These are phyloP conservation scores for Taphrina flavorubra DNA, from an alignment of 1,139 yeast species.

Conservation along the genomic window DNA sequence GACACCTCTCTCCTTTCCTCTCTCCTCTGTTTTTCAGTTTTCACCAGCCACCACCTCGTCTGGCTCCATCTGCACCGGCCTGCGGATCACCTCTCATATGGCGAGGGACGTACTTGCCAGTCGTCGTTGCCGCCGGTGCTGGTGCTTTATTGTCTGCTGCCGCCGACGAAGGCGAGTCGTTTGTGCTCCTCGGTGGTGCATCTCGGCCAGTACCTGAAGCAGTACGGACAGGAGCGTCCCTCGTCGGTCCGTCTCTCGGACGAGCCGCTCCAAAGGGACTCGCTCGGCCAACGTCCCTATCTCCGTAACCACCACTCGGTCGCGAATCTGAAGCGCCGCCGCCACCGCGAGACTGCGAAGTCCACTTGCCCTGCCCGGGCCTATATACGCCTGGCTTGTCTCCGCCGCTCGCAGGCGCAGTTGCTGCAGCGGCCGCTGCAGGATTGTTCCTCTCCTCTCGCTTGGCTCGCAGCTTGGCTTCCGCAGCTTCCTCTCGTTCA, in stretches of 20 bases:
- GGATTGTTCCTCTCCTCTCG: conserved; percentile 30
- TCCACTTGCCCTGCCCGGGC: conserved; percentile 40
- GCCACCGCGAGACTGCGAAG: conserved; percentile 10
- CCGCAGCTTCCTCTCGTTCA: conserved; percentile 41
- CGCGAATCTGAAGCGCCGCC: not conserved
- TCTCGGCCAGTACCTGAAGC: conserved; percentile 12
- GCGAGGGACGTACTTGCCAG: conserved; percentile 36
- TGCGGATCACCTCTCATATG: conserved; percentile 35
- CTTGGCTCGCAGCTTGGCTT: conserved; percentile 31
- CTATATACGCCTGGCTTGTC: conserved; percentile 27
- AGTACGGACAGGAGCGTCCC: conserved; percentile 14
- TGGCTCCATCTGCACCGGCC: conserved; percentile 23
- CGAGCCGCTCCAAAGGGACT: conserved; percentile 26
- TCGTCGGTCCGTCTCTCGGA: conserved; percentile 8
- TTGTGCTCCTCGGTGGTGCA: not conserved
- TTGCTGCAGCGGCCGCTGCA: conserved; percentile 16
- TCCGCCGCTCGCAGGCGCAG: conserved; percentile 3
- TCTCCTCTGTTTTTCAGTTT: not conserved
- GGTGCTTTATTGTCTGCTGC: conserved; percentile 11
- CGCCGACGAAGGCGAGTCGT: conserved; percentile 1
- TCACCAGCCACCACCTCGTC: conserved; percentile 35
- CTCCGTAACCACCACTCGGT: conserved; percentile 6
- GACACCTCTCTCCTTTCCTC: too few relatives aligned
- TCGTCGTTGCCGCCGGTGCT: not conserved
- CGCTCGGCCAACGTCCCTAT: conserved; percentile 24